These are phyloP conservation scores for Acephala macrosclerotiorum DNA, from an alignment of 2,329 filamentous ascomycete genomes.

Conservation along the genomic window DNA sequence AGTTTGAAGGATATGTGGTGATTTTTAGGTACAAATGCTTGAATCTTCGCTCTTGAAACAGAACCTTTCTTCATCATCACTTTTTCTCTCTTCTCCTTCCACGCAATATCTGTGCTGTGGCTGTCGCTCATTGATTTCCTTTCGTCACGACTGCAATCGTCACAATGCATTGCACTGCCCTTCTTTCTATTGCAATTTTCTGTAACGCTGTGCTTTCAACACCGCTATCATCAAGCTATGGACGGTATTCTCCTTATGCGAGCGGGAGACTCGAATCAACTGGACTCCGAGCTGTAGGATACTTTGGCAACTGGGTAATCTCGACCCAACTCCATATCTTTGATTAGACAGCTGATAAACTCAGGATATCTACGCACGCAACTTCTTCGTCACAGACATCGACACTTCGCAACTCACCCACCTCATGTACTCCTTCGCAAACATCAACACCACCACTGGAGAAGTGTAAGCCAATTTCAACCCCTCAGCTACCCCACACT, in stretches of 20 bases:
- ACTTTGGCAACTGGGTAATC: constrained; percentile 26
- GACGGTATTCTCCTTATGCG: neutral
- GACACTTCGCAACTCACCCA: constrained; percentile 75
- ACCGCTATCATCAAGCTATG: neutral
- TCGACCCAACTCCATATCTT: too few species aligned
- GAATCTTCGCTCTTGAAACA: neutral
- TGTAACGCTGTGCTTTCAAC: constrained; percentile 9
- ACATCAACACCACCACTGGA: constrained; percentile 70
- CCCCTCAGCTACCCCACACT: neutral
- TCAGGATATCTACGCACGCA: constrained; percentile 30
- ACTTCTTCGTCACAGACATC: constrained; percentile 72
- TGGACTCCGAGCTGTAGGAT: constrained; percentile 21
- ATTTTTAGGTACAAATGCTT: neutral
- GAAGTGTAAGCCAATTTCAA: constrained; percentile 18
- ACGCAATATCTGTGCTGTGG: neutral
- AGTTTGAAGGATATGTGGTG: neutral
- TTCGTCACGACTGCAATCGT: constrained; percentile 21
- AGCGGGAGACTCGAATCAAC: neutral
- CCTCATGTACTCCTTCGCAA: constrained; percentile 81
- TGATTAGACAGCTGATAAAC: neutral
- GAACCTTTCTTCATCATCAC: neutral
- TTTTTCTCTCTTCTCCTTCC: neutral
- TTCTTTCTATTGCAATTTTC: constrained; percentile 18
- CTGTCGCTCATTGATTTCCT: neutral
- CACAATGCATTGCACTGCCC: constrained; percentile 28